Conservation (phyloP, 768 basidiomycete species). For the Xerocomellus amylosporus region DNA sequence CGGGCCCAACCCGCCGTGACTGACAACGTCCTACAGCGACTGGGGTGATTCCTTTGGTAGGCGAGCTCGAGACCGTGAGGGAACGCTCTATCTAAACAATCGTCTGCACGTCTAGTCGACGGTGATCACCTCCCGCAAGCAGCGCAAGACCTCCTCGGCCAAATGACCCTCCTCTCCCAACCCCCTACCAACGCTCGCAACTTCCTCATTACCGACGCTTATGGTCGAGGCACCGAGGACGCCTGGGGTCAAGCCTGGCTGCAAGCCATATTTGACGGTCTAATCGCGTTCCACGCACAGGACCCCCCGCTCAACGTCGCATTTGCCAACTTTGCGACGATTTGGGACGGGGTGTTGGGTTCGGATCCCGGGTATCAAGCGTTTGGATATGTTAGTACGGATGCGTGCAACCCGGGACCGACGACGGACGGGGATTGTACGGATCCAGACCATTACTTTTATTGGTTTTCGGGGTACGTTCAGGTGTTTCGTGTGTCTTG, state of each 20-base stretch:
- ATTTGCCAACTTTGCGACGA: slow-evolving; percentile 46
- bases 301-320: slow-evolving; percentile 38
- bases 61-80: neutral
- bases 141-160: slow-evolving; percentile 41
- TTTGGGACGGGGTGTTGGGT: slow-evolving; percentile 50
- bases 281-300: slow-evolving; percentile 34
- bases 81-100: neutral
- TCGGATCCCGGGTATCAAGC: slow-evolving; percentile 42
- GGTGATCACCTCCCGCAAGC: slow-evolving; percentile 47
- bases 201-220: slow-evolving; percentile 50
- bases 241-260: slow-evolving; percentile 46
- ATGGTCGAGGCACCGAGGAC: slow-evolving; percentile 44
- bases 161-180: slow-evolving; percentile 45
- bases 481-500: neutral
- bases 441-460: slow-evolving; percentile 50
- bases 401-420: slow-evolving; percentile 35
- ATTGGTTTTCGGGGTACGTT: slow-evolving; percentile 50
- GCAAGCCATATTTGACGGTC: slow-evolving; percentile 43
- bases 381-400: slow-evolving; percentile 47
- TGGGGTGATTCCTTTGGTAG: slow-evolving; percentile 43
- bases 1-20: neutral
- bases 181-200: slow-evolving; percentile 50
- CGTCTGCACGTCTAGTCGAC: slow-evolving; percentile 31
- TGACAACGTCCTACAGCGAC: slow-evolving; percentile 33
- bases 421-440: slow-evolving; percentile 35